Evolutionary conservation across 768 basidiomycete species (phyloP), one percentile per base, ranked within the genome.

Genomic region (Mycena capillaripes): DNA sequence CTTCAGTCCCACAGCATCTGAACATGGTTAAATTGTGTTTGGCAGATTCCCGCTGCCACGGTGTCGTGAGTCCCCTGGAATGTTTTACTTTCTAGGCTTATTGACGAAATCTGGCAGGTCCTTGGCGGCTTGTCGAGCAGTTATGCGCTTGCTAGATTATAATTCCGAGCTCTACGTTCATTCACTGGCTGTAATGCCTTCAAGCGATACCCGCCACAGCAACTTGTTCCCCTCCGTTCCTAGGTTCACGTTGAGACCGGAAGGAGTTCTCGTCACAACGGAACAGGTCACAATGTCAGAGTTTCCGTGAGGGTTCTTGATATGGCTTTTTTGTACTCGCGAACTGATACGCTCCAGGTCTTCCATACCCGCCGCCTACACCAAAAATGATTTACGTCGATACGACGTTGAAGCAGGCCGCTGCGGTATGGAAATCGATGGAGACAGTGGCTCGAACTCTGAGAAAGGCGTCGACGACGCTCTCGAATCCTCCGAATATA

Each of bases 41-140:
- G 14, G 23, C 34, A 86, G 92, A 85, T 92, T 40, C 92, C 92
- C 30, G 91, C 92, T 42, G 91, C 92, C 21, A 87, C 89, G 6
- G 83, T 92, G 69, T 90, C 91, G 92, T 92, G 40, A 58, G 71
- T 72, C 1, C 3, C 8, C 36, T 19, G 21, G 81, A 21, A 80
- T 70, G n/a, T 52, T 50, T 36, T 25, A 69, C 14, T 36, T 50
- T n/a, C 53, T 14, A 25, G 65, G 52, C 52, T 55, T 50, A 57
- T 11, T 60, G 27, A 64, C 66, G 25, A 25, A 32, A 36, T 16
- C 25, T 62, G 30, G 14, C 70, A 89, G 88, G 29, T 85, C 89
- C 10, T 90, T 91, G 62, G 90, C 91, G 25, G 89, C 92, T 32
- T 91, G 91, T 78, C 88, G 92, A 52, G 88, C 90, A 32, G 92